A percentile compares a stretch with the other conserved stretches of the same genome.
phyloP scores from a whole-genome alignment of 768 basidiomycete genomes.

The Tulasnella sp. region DNA sequence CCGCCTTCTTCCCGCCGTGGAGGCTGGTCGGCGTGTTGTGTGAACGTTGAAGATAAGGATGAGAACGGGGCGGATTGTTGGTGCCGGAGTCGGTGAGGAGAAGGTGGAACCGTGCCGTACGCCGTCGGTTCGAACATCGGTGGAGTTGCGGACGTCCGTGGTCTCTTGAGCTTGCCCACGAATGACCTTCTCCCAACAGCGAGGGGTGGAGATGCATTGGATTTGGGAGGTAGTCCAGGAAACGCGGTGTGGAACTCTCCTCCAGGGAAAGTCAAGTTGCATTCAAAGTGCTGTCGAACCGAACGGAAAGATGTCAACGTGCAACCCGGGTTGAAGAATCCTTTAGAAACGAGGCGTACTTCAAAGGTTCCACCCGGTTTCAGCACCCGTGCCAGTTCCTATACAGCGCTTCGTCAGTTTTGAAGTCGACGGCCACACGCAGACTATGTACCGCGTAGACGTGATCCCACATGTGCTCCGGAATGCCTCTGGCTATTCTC shows the following conservation, averaged over 20 bases:
- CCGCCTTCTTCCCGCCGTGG: neutral
- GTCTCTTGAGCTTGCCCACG: neutral
- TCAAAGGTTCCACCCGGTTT: constrained; percentile 65
- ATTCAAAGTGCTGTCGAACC: constrained; percentile 47
- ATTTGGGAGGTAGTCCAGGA: neutral
- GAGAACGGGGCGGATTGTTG: neutral
- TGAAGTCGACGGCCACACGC: neutral
- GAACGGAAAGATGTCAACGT: neutral
- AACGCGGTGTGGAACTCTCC: constrained; percentile 19
- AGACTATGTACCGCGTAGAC: constrained; percentile 38
- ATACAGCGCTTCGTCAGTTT: constrained; percentile 32
- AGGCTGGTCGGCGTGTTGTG: neutral
- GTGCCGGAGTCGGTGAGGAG: neutral
- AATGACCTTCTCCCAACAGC: neutral
- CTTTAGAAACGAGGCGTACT: constrained; percentile 27
- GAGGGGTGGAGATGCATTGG: neutral
- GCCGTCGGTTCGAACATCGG: neutral
- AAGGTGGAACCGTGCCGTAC: neutral
- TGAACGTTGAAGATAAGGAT: neutral
- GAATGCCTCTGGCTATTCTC: constrained; percentile 60
- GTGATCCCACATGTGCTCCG: constrained; percentile 66
- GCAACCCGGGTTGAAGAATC: neutral
- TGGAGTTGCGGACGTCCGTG: neutral
- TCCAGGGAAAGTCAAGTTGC: constrained; percentile 64
- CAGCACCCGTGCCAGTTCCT: constrained; percentile 40